Evolutionary conservation across 1,139 yeast species (phyloP).

Genomic region (Taphrina confusa): DNA sequence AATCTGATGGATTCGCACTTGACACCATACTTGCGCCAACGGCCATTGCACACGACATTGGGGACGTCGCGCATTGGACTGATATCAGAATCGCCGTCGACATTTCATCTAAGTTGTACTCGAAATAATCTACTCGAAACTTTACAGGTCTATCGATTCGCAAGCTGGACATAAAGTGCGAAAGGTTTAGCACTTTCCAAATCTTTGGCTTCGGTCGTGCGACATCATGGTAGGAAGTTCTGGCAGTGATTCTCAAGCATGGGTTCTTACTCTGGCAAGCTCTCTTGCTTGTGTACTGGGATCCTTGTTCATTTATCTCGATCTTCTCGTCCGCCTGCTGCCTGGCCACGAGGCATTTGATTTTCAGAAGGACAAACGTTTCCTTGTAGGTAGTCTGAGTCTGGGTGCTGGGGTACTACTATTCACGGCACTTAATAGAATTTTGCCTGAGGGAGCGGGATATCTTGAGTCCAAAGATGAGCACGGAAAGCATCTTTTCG

Average conservation of each 20-base stretch:
- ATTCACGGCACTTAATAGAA: conserved; percentile 63
- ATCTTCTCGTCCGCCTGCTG: conserved; percentile 42
- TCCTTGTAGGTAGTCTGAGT: conserved; percentile 59
- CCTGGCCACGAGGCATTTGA: conserved; percentile 20
- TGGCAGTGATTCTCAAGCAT: conserved; percentile 51
- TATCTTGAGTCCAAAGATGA: conserved; percentile 45
- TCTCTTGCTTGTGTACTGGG: conserved; percentile 64
- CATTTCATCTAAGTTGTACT: too few relatives aligned
- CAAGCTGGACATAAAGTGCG: too few relatives aligned
- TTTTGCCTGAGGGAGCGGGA: conserved; percentile 59
- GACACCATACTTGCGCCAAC: too few relatives aligned
- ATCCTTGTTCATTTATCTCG: conserved; percentile 57
- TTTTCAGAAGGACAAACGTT: conserved; percentile 41
- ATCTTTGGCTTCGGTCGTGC: not conserved
- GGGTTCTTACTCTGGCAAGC: conserved; percentile 59
- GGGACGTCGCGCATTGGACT: too few relatives aligned
- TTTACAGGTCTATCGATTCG: too few relatives aligned
- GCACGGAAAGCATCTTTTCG: conserved; percentile 37
- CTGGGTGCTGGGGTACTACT: conserved; percentile 60
- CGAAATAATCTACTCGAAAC: too few relatives aligned
- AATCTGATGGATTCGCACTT: too few relatives aligned
- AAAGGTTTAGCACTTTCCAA: too few relatives aligned
- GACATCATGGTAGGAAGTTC: not conserved
- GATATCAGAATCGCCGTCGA: too few relatives aligned
- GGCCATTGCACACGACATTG: too few relatives aligned